Conservation (phyloP, 495 filamentous ascomycete species). For the Neurospora sp. region DNA sequence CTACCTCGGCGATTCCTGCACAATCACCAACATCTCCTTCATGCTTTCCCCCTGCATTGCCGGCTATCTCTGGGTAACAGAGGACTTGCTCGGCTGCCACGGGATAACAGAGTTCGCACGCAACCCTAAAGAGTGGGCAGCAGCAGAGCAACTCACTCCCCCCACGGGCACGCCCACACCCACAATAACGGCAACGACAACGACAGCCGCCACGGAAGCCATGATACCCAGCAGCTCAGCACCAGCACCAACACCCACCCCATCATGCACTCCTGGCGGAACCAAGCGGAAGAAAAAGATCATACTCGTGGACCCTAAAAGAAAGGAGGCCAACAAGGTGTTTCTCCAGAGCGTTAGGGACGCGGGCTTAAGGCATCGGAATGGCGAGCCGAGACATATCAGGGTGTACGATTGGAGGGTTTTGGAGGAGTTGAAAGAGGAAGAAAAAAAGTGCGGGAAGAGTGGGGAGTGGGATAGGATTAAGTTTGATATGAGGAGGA, state of each 20-base stretch:
- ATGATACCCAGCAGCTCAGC: slow-evolving; percentile 18
- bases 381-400: slow-evolving; percentile 29
- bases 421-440: slow-evolving; percentile 29
- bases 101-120: slow-evolving; percentile 21
- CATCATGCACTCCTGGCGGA: slow-evolving; percentile 25
- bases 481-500: slow-evolving; percentile 2
- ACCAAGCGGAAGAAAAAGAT: slow-evolving; percentile 23
- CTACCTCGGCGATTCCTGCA: slow-evolving; percentile 14
- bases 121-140: slow-evolving; percentile 24
- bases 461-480: background rate
- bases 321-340: slow-evolving; percentile 24
- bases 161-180: background rate
- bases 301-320: slow-evolving; percentile 34
- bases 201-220: slow-evolving; percentile 4
- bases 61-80: slow-evolving; percentile 27
- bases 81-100: slow-evolving; percentile 33
- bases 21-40: slow-evolving; percentile 26
- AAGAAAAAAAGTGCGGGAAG: slow-evolving; percentile 19
- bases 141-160: background rate
- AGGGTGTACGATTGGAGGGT: slow-evolving; percentile 41
- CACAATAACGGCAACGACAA: background rate
- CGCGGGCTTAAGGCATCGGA: slow-evolving; percentile 20
- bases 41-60: slow-evolving; percentile 37
- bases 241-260: slow-evolving; percentile 18
- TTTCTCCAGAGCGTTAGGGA: slow-evolving; percentile 28